Evolutionary conservation across 176 grass and related monocot genomes (phyloP), one percentile per base, ranked within the genome.

Genomic region (Musa beccarii): DNA sequence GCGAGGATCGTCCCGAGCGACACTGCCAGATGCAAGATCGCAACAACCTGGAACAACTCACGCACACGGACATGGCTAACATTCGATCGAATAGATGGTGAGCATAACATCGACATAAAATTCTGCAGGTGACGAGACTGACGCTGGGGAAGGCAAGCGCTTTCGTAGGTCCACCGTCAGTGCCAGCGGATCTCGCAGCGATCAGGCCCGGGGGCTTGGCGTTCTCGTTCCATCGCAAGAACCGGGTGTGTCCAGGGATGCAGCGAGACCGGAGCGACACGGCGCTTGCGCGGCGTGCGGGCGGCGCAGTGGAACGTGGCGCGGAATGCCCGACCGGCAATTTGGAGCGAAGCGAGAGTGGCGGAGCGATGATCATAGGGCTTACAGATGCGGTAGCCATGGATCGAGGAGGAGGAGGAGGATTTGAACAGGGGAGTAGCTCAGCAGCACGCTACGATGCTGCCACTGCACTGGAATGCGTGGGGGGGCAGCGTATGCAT

Each of bases 1-100:
- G 82, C 86, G 10, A 98, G 84, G 66, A 93, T 49, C 56, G 86
- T 76, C 69, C 90, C 88, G 3, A 93, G 88, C 52, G 94, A 97
- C 76, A 85, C 80, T 7, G 19, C 52, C 84, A 98, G 83, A 75
- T 91, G 90, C 52, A 80, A 84, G 22, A 80, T 11, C 62, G 75
- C 77, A 29, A 91, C 3, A 21, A 93, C 21, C 94, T 89, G 76
- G 43, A 54, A 11, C 7, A 74, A 26, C 50, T n/a, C 51, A 78
- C 14, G 34, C 3, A 11, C 25, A 71, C 11, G 49, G 1, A 57
- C 24, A 8, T 52, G 54, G 75, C 8, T 12, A 66, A 54, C 54
- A 71, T 72, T 71, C 1, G 22, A 63, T 63, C 49, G 55, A 52
- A 23, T 1, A 73, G 9, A 25, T 14, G 11, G 19, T 14, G 16